A percentile compares a stretch with the other conserved stretches of the same genome.
Evolutionary conservation across 2,329 filamentous ascomycete species (phyloP).

Genomic region (Aspergillus sp.): DNA sequence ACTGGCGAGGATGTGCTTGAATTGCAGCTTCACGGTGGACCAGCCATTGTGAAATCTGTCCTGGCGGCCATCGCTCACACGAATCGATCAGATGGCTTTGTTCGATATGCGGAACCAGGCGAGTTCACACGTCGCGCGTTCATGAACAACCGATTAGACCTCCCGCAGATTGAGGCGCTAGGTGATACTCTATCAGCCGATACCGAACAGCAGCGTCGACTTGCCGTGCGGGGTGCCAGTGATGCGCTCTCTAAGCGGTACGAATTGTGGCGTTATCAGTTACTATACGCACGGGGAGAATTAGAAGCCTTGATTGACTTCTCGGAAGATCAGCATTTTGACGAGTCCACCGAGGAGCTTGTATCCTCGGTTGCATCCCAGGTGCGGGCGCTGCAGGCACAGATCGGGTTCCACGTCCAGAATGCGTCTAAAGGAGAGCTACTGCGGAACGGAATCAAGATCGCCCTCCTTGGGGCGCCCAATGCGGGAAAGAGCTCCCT

Average conservation of each 20-base stretch:
- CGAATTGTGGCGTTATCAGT: conserved; percentile 70
- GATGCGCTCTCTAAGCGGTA: conserved; percentile 69
- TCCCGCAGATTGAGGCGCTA: conserved; percentile 72
- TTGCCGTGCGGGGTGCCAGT: conserved; percentile 74
- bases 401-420: conserved; percentile 65
- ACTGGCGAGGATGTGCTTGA: conserved; percentile 93
- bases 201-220: conserved; percentile 87
- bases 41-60: conserved; percentile 82
- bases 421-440: conserved; percentile 81
- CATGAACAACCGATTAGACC: conserved; percentile 74
- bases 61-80: conserved; percentile 65
- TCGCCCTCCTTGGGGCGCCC: conserved; percentile 83
- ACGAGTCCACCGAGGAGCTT: conserved; percentile 73
- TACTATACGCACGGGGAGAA: conserved; percentile 81
- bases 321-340: conserved; percentile 94
- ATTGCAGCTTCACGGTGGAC: conserved; percentile 88
- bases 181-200: conserved; percentile 60
- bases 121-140: conserved; percentile 95
- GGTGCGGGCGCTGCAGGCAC: conserved; percentile 55
- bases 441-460: conserved; percentile 74
- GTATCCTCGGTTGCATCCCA: conserved; percentile 64
- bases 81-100: conserved; percentile 24
- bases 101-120: conserved; percentile 88
- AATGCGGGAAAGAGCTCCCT: conserved; percentile 95
- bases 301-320: conserved; percentile 96